Evolutionary conservation across 257 asterid species (phyloP).

Genomic region (Dorcoceras hygrometricum): DNA sequence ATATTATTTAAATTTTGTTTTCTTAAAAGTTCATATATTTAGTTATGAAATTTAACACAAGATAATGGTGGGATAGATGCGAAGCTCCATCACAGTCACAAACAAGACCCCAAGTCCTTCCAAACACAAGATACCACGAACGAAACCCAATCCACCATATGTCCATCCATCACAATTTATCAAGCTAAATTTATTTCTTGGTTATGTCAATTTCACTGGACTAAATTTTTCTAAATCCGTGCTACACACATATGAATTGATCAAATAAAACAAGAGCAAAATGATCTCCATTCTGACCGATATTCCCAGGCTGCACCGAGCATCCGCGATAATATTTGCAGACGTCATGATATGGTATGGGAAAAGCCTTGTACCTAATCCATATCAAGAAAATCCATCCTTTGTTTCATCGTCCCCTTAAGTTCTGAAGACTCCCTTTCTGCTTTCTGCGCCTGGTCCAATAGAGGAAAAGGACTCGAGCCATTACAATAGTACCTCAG

Average conservation of each 20-base stretch:
- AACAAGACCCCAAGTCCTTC: conserved; percentile 27
- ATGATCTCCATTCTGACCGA: conserved; percentile 13
- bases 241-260: conserved; percentile 7
- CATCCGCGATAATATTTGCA: conserved; percentile 2
- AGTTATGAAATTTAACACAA: too few species aligned
- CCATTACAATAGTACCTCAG: background rate
- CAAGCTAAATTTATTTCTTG: conserved; percentile 1
- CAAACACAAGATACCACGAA: conserved; percentile 30
- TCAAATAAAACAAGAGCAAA: conserved; percentile 10
- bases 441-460: conserved; percentile 77
- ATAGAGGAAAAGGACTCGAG: background rate
- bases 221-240: conserved; percentile 18
- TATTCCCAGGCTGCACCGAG: background rate
- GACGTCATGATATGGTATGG: background rate
- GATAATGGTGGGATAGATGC: too few species aligned
- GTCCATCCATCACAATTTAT: background rate
- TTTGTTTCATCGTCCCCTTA: conserved; percentile 84
- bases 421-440: conserved; percentile 88
- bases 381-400: conserved; percentile 97
- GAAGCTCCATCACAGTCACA: conserved; percentile 2
- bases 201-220: background rate
- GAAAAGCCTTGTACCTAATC: conserved; percentile 39
- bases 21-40: too few species aligned
- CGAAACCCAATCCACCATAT: background rate
- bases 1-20: too few species aligned